A percentile compares a stretch with the other conserved stretches of the same genome.
Conservation (phyloP, 768 basidiomycete species). For the Ephemerocybe angulata region DNA sequence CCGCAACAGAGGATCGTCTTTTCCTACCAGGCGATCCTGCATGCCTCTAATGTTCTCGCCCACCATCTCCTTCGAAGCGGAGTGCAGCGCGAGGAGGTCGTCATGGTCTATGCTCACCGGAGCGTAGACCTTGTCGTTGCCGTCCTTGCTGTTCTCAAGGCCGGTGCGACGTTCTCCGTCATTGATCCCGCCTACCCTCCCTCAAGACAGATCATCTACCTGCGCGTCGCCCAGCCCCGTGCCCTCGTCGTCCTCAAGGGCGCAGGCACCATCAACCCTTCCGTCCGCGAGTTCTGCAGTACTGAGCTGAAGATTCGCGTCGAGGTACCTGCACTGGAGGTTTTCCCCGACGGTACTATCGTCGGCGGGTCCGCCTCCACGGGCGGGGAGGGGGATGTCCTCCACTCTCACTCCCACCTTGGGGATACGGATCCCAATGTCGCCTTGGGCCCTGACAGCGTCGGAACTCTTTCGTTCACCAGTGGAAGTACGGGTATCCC, state of each 20-base stretch:
- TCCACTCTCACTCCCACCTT: constrained; percentile 51
- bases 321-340: constrained; percentile 85
- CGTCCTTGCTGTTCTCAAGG: constrained; percentile 94
- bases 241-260: constrained; percentile 88
- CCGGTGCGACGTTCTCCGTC: constrained; percentile 94
- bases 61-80: constrained; percentile 87
- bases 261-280: constrained; percentile 75
- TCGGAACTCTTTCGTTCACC: constrained; percentile 94
- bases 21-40: constrained; percentile 78
- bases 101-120: constrained; percentile 96
- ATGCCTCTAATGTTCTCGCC: constrained; percentile 84
- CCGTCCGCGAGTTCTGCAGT: constrained; percentile 80
- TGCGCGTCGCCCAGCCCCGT: constrained; percentile 88
- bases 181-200: constrained; percentile 98
- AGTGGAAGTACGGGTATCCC: constrained; percentile 97
- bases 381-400: constrained; percentile 50
- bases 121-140: constrained; percentile 96
- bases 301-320: constrained; percentile 80
- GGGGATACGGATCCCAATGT: constrained; percentile 76
- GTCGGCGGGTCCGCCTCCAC: constrained; percentile 61
- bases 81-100: constrained; percentile 88
- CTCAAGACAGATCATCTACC: constrained; percentile 87
- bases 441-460: constrained; percentile 87
- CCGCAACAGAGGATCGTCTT: constrained; percentile 57
- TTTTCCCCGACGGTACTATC: constrained; percentile 60